Evolutionary conservation across 768 basidiomycete species (phyloP).

Genomic region (Hericium rajendrae): DNA sequence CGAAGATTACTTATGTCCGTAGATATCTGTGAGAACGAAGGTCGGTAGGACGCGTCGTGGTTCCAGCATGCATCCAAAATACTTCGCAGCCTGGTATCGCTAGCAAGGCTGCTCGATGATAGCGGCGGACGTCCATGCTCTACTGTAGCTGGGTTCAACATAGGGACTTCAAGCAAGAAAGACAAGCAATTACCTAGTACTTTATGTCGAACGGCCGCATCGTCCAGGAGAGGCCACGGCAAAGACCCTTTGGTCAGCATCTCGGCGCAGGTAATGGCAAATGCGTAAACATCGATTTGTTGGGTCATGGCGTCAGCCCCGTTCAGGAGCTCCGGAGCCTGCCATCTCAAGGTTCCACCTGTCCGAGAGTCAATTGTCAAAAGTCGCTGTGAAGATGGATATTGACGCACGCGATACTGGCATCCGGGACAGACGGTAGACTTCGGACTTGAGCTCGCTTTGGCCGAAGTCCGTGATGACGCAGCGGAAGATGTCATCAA

Average conservation of each 20-base stretch:
- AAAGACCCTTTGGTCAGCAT: conserved; percentile 56
- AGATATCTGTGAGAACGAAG: conserved; percentile 29
- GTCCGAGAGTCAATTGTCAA: conserved; percentile 3
- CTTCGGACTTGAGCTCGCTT: conserved; percentile 70
- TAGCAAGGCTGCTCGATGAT: background rate
- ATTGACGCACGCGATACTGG: conserved; percentile 26
- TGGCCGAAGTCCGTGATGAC: conserved; percentile 80
- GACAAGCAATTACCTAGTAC: conserved; percentile 31
- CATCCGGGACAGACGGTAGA: conserved; percentile 46
- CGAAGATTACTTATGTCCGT: too few relatives aligned
- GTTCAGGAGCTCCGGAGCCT: conserved; percentile 59
- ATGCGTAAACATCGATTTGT: conserved; percentile 61
- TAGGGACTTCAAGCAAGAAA: background rate
- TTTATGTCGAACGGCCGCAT: conserved; percentile 39
- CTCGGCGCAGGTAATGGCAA: conserved; percentile 55
- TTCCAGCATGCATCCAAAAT: conserved; percentile 52
- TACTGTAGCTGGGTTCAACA: too few relatives aligned
- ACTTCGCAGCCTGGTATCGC: conserved; percentile 6
- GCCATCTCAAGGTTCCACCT: conserved; percentile 58
- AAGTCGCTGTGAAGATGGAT: background rate
- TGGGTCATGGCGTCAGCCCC: conserved; percentile 32
- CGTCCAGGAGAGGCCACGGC: conserved; percentile 45
- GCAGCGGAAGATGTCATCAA: conserved; percentile 56
- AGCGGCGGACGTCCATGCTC: background rate
- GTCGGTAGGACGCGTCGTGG: conserved; percentile 37